A percentile compares a stretch with the other conserved stretches of the same genome.
These are phyloP conservation scores for Apiospora sp. DNA, from an alignment of 2,329 filamentous ascomycete genomes.

Conservation along the genomic window DNA sequence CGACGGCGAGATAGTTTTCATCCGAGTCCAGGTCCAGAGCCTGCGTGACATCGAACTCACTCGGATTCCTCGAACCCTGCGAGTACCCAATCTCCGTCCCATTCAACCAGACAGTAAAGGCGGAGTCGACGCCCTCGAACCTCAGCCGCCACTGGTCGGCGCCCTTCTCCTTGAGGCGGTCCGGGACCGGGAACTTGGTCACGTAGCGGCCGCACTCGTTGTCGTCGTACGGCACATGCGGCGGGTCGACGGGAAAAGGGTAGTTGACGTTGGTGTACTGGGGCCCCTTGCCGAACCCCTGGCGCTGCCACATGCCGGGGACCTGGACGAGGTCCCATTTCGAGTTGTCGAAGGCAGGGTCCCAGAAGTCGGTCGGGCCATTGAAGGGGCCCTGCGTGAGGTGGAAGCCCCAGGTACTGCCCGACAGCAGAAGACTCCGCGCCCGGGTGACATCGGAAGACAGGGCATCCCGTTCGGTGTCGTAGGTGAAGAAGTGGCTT, in stretches of 20 bases:
- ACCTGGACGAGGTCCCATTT: conserved; percentile 61
- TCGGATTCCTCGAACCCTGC: conserved; percentile 75
- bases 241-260: conserved; percentile 71
- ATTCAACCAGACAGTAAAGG: conserved; percentile 77
- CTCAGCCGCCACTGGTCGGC: conserved; percentile 68
- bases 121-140: conserved; percentile 78
- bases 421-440: conserved; percentile 56
- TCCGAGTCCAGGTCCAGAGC: conserved; percentile 51
- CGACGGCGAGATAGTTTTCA: conserved; percentile 67
- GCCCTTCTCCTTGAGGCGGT: conserved; percentile 49
- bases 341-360: conserved; percentile 45
- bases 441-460: conserved; percentile 48
- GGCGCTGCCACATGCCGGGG: conserved; percentile 72
- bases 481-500: conserved; percentile 63
- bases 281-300: conserved; percentile 67
- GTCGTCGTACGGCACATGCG: conserved; percentile 69
- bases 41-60: conserved; percentile 74
- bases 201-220: conserved; percentile 72
- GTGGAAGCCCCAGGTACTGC: conserved; percentile 60
- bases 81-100: conserved; percentile 73
- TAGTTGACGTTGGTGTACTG: conserved; percentile 71
- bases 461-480: conserved; percentile 57
- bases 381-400: conserved; percentile 54
- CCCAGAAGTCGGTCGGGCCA: conserved; percentile 52
- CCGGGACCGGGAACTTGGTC: conserved; percentile 61